Conservation (phyloP, 1,139 yeast species). For the Blastobotrys indianensis region DNA sequence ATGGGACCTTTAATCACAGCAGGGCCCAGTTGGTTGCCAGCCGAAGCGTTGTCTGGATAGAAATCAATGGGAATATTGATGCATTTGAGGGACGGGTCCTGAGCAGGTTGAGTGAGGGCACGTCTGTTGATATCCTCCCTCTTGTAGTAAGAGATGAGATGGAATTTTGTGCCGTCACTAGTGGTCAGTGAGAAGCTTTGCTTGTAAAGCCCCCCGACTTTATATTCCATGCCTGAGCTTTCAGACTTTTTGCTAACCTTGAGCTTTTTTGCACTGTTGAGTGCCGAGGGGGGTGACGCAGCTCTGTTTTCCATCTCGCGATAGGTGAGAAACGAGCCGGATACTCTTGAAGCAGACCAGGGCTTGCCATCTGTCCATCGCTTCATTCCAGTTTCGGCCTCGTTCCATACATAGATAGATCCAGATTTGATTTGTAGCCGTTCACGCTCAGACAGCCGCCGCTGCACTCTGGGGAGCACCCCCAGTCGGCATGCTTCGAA, state of each 20-base stretch:
- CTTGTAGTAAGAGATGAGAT: slow-evolving; percentile 49
- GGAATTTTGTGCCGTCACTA: slow-evolving; percentile 46
- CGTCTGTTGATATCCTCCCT: slow-evolving; percentile 31
- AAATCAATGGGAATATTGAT: slow-evolving; percentile 35
- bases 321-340: slow-evolving; percentile 51
- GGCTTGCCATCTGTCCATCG: slow-evolving; percentile 62
- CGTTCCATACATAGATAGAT: slow-evolving; percentile 55
- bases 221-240: slow-evolving; percentile 34
- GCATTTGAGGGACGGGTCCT: slow-evolving; percentile 35
- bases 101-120: slow-evolving; percentile 37
- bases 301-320: slow-evolving; percentile 42
- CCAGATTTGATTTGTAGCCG: slow-evolving; percentile 45
- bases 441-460: slow-evolving; percentile 49
- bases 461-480: slow-evolving; percentile 43
- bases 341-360: slow-evolving; percentile 59
- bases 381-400: slow-evolving; percentile 53
- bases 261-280: slow-evolving; percentile 9
- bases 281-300: background rate
- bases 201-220: slow-evolving; percentile 48
- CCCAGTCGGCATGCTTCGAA: slow-evolving; percentile 51
- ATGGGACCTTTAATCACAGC: slow-evolving; percentile 23
- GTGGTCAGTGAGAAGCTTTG: slow-evolving; percentile 53
- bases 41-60: slow-evolving; percentile 34
- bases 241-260: slow-evolving; percentile 9
- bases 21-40: slow-evolving; percentile 25